Percentiles rank a stretch among this genome's conserved stretches.
Evolutionary conservation across 257 asterid species (phyloP).

Genomic region (Capsicum pubescens): DNA sequence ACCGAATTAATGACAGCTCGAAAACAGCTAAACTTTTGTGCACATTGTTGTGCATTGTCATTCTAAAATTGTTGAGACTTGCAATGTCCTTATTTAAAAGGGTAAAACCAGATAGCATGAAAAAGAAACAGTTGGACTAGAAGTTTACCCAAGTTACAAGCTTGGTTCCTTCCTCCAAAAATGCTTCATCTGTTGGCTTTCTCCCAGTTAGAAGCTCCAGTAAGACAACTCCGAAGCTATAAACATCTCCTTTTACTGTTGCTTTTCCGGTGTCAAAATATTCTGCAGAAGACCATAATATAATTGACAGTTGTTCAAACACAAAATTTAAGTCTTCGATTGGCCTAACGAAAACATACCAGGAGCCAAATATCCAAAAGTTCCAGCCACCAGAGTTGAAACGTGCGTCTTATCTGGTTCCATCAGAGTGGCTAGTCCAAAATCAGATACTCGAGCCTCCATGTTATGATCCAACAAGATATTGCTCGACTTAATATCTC

Average conservation of each 20-base stretch:
- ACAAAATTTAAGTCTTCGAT: neutral
- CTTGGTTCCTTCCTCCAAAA: slow-evolving; percentile 88
- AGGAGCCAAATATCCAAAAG: slow-evolving; percentile 90
- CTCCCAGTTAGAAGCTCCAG: slow-evolving; percentile 89
- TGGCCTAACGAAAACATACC: slow-evolving; percentile 48
- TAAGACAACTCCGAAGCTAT: slow-evolving; percentile 88
- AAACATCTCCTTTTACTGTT: slow-evolving; percentile 87
- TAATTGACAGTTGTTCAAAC: slow-evolving; percentile 22
- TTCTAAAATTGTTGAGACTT: neutral
- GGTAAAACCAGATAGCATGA: neutral
- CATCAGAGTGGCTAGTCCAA: slow-evolving; percentile 89
- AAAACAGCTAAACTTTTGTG: neutral
- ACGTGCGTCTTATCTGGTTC: slow-evolving; percentile 83
- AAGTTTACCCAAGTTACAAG: slow-evolving; percentile 87
- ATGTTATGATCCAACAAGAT: slow-evolving; percentile 70
- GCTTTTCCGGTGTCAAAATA: slow-evolving; percentile 92
- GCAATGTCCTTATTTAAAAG: neutral
- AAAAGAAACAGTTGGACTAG: neutral
- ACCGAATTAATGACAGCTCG: neutral
- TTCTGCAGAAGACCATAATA: slow-evolving; percentile 54
- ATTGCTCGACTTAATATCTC: slow-evolving; percentile 90
- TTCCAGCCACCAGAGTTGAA: slow-evolving; percentile 89
- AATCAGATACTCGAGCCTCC: slow-evolving; percentile 84
- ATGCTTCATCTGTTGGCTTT: slow-evolving; percentile 77
- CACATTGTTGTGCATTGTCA: neutral